Base-by-base conservation (phyloP, 208 protist genomes). In the Crithidia bombi region DNA sequence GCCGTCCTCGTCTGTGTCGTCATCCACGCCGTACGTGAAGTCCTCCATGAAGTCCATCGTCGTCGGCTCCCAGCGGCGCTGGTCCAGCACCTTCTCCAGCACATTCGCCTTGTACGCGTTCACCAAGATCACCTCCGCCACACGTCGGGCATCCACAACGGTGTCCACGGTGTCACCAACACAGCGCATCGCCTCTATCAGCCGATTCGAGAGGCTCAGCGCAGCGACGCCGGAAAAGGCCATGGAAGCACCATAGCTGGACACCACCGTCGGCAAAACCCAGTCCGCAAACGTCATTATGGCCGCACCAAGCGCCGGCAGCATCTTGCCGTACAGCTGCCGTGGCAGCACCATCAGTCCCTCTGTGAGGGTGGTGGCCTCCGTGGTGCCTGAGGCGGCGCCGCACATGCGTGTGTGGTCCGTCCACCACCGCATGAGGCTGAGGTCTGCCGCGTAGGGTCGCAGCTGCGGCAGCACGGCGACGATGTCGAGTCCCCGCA, bases 71-170 rank as follows among this genome's bases (percentile, higher is more conserved):
- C 85, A 91, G 52, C 71, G 43, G 6, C 65, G 68, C 19, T 65
- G 39, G 50, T 86, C 76, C 12, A 87, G 52, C 26, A 94, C 38
- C 26, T 73, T 68, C 51, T 86, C 79, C 23, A 94, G 68, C 30
- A 87, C 73, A 50, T 73, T 82, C 7, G 85, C 86, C 76, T 94
- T 94, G 79, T 94, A 87, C 6, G 81, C 89, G 62, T 94, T 91
- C 41, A 73, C 36, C 70, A 88, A 54, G 33, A 94, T 70, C 56
- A 91, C 72, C 50, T 91, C 89, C 39, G 65, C 49, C 21, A 94
- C 77, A 12, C 79, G 81, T 7, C 50, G 76, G 1, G 54, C 66
- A 52, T 94, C 89, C 1, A 76, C n/a, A 15, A 82, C 30, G 12
- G 67, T 61, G 41, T 78, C 67, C 17, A 90, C 55, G 9, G 74